Evolutionary conservation across 2,329 filamentous ascomycete genomes (phyloP).

Genomic region (Gyromitra esculenta): DNA sequence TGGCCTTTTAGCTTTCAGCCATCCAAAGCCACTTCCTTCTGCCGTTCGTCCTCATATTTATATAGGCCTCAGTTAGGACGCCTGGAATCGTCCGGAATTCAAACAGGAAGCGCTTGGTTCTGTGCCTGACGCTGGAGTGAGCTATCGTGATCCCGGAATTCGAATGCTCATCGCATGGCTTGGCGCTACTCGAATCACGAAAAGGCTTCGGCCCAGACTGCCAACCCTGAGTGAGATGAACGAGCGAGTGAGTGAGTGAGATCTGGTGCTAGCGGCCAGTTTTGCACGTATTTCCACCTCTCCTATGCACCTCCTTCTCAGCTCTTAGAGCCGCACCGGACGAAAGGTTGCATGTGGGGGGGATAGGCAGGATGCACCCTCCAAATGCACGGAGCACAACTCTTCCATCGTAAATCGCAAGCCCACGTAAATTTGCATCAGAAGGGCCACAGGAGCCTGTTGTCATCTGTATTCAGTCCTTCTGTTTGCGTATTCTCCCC

Average conservation of each 20-base stretch:
- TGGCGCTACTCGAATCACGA: slow-evolving; percentile 14
- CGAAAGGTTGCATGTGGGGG: slow-evolving; percentile 5
- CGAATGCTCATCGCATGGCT: slow-evolving; percentile 21
- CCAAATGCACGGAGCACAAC: slow-evolving; percentile 18
- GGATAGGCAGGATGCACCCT: slow-evolving; percentile 2
- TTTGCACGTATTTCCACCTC: too few relatives aligned
- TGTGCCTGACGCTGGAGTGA: slow-evolving; percentile 13
- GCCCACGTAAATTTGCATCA: slow-evolving; percentile 16
- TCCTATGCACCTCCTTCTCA: too few relatives aligned
- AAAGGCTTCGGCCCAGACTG: not conserved
- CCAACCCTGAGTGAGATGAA: not conserved
- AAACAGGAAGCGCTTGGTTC: not conserved
- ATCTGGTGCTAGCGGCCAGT: slow-evolving; percentile 14
- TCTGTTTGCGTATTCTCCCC: slow-evolving; percentile 52
- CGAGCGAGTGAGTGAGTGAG: slow-evolving; percentile 11
- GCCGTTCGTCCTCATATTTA: not conserved
- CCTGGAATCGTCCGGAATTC: slow-evolving; percentile 15
- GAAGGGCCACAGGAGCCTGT: slow-evolving; percentile 8
- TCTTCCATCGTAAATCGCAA: slow-evolving; percentile 31
- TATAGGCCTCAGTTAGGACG: not conserved
- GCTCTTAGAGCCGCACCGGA: slow-evolving; percentile 29
- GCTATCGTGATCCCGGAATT: slow-evolving; percentile 9
- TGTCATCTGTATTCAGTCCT: slow-evolving; percentile 24
- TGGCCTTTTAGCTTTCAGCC: not conserved
- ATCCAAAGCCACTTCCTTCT: not conserved